Conservation (phyloP, 306 rosid genomes). For the Vicia faba region DNA sequence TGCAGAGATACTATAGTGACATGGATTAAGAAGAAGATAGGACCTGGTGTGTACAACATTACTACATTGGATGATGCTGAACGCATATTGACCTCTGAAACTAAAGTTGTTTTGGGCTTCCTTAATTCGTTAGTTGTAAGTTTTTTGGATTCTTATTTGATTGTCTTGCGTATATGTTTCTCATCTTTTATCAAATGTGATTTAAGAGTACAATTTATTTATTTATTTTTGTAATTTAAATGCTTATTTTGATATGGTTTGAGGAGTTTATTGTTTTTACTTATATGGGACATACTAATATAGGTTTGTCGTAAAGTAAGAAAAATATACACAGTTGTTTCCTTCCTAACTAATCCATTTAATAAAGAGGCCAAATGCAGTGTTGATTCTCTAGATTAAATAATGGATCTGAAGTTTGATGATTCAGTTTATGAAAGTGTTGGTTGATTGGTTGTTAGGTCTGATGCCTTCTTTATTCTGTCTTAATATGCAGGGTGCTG, state of each 20-base stretch:
- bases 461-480: constrained; percentile 13
- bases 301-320: constrained; percentile 5
- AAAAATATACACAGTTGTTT: background rate
- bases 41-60: constrained; percentile 80
- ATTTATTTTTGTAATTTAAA: background rate
- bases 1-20: constrained; percentile 80
- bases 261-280: background rate
- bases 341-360: constrained; percentile 1
- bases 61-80: constrained; percentile 86
- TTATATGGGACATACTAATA: background rate
- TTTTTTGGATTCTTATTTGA: constrained; percentile 5
- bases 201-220: constrained; percentile 8
- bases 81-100: constrained; percentile 65
- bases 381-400: constrained; percentile 31
- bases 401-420: constrained; percentile 17
- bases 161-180: background rate
- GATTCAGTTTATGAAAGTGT: constrained; percentile 26
- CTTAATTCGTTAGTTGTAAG: constrained; percentile 89
- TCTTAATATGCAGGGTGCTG: constrained; percentile 65
- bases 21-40: constrained; percentile 95
- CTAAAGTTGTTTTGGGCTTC: constrained; percentile 81
- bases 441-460: constrained; percentile 25
- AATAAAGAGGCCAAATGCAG: background rate
- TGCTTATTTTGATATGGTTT: constrained; percentile 10
- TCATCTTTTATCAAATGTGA: constrained; percentile 3